Base-by-base conservation (phyloP, 768 basidiomycete genomes). In the Tricholoma hemisulphureum region DNA sequence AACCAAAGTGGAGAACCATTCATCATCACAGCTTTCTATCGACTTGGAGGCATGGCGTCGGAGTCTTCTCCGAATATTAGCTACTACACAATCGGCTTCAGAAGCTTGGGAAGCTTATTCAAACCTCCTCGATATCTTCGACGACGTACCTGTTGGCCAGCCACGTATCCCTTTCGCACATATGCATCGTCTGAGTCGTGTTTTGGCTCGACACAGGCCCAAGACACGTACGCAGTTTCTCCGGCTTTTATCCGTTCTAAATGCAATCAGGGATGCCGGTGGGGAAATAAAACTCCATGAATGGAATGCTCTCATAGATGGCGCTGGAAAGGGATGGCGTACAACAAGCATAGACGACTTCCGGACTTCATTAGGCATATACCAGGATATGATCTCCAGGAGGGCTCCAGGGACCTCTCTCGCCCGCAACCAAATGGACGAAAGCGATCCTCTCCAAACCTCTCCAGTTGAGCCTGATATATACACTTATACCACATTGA, bases 271-370 rank as follows among this genome's bases (percentile, higher is more conserved):
- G 57, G 71, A 71, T 20, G 75, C 73, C n/a, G 85, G 83, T 11
- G 87, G 84, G 21, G 72, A 55, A 10, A 68, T 91, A 29, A 75
- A 81, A 60, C 63, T 73, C n/a, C 84, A 83, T 78, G 83, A 91
- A 67, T 93, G 91, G 88, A 93, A 92, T 66, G 75, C 83, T 7
- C 77, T 93, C 45, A 81, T 93, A 58, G 80, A 87, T 62, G 79
- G 77, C 65, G 84, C 86, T 0, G 89, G 85, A 14, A 81, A 79
- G 58, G 87, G 88, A 3, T 84, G 80, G 74, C 80, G 88, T 56
- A 84, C 80, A 67, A 82, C 83, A 39, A 71, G 75, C 24, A 59
- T 74, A 51, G 79, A 79, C 57, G 85, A 90, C 59, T 87, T 87
- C 71, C 76, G 80, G 56, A 74, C 77, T 26, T 80, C 88, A 16